Percentiles rank a stretch among this genome's conserved stretches.
These are phyloP conservation scores for Coemansia sp. DNA, from an alignment of 192 early-diverging fungal genomes.

Conservation along the genomic window DNA sequence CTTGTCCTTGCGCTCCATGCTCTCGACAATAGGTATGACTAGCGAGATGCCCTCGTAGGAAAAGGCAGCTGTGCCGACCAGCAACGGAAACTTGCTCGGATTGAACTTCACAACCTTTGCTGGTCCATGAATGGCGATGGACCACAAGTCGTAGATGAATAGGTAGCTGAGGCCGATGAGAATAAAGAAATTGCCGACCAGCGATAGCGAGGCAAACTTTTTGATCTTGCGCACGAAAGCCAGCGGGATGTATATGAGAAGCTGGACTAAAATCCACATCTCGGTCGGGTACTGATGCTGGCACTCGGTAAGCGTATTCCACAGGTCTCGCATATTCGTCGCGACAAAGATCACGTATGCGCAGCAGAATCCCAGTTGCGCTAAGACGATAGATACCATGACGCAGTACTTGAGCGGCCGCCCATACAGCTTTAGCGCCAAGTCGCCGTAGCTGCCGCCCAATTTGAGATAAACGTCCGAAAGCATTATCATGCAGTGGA, in stretches of 20 bases:
- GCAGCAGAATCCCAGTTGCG: constrained; percentile 85
- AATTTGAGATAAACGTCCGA: constrained; percentile 62
- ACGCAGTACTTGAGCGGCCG: constrained; percentile 61
- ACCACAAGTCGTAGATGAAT: constrained; percentile 76
- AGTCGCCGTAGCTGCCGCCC: constrained; percentile 67
- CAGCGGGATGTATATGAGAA: constrained; percentile 76
- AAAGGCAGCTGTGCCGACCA: constrained; percentile 94
- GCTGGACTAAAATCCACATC: constrained; percentile 75
- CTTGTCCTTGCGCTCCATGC: constrained; percentile 89
- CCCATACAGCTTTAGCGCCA: constrained; percentile 65
- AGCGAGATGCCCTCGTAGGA: constrained; percentile 89
- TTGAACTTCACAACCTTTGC: constrained; percentile 80
- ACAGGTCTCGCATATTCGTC: constrained; percentile 72
- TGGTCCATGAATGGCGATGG: constrained; percentile 61
- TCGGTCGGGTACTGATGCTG: constrained; percentile 59
- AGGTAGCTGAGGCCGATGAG: constrained; percentile 83
- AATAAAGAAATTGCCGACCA: constrained; percentile 93
- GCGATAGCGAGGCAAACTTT: constrained; percentile 78
- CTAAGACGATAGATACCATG: constrained; percentile 68
- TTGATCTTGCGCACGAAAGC: constrained; percentile 91
- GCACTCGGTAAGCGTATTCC: constrained; percentile 71
- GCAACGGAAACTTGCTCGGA: constrained; percentile 75
- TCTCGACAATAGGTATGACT: constrained; percentile 69
- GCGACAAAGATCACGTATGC: constrained; percentile 89
- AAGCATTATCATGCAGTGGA: constrained; percentile 65